Base-by-base conservation (phyloP, 352 stramenopile species). In the Phytophthora cactorum region DNA sequence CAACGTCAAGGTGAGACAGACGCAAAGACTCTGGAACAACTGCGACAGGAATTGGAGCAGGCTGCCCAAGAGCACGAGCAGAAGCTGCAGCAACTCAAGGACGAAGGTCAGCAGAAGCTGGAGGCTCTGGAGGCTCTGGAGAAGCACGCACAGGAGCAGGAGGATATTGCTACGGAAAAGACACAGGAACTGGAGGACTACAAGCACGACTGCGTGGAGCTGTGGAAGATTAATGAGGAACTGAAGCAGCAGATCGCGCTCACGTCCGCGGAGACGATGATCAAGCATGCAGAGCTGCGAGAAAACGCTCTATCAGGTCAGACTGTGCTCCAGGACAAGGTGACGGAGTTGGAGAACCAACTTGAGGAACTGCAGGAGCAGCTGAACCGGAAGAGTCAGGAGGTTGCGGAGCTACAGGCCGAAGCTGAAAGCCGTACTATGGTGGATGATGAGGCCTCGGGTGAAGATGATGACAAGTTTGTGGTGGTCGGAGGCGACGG, bases 141-240 rank as follows among this genome's bases (percentile, higher is more conserved):
- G 41, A 69, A 63, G 22, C 65, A 68, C 15, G 57, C 62, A 36
- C 55, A 70, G 31, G 68, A 77, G 49, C 64, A 75, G 28, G 64
- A 82, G 25, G 43, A 59, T 3, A 31, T 75, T 39, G 53, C 67
- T 11, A 53, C 59, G 17, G 61, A 81, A 49, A 75, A 88, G 62
- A 80, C 66, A 14, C 81, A 88, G 46, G 78, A 87, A 27, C 68
- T 89, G 41, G 83, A 89, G 22, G 83, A 92, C 55, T 95, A 90
- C 66, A 93, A 91, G 53, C 79, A 92, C 52, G 86, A 94, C 57
- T 94, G 86, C 22, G 80, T 88, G 39, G 78, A 91, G 64, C 61
- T 94, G 36, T 94, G 86, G 86, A 85, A 91, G 39, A 63, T 79
- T 36, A 94, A 92, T 45, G 86, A 94, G 58, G 86, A 92, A 12